phyloP scores from a whole-genome alignment of 164 flowering plant genomes.

The Aristolochia contorta region DNA sequence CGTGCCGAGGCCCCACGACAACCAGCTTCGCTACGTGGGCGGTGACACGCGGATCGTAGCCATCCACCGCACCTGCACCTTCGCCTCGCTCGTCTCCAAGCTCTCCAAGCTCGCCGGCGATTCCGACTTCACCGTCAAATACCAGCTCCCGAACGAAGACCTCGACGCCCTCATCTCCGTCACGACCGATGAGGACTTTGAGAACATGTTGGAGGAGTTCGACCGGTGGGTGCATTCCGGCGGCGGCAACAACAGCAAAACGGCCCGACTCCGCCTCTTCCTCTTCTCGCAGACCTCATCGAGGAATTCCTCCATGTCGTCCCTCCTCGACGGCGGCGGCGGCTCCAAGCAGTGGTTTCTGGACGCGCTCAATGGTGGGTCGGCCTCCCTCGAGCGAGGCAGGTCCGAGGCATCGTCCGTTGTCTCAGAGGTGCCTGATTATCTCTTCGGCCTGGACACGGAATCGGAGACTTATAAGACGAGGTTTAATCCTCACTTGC shows the following conservation, averaged over 20 bases:
- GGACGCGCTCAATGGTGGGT: slow-evolving; percentile 67
- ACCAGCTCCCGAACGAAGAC: slow-evolving; percentile 95
- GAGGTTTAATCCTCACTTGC: slow-evolving; percentile 24
- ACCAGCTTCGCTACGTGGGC: slow-evolving; percentile 92
- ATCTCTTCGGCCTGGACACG: slow-evolving; percentile 70
- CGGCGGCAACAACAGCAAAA: slow-evolving; percentile 27
- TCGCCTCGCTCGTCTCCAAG: slow-evolving; percentile 41
- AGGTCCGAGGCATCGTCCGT: slow-evolving; percentile 77
- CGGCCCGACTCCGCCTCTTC: slow-evolving; percentile 66
- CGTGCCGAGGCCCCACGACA: slow-evolving; percentile 89
- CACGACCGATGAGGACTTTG: slow-evolving; percentile 78
- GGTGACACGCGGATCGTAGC: slow-evolving; percentile 93
- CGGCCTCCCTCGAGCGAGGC: slow-evolving; percentile 47
- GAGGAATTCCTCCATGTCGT: slow-evolving; percentile 39
- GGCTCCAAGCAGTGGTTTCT: slow-evolving; percentile 69
- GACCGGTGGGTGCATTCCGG: slow-evolving; percentile 33
- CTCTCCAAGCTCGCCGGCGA: slow-evolving; percentile 50
- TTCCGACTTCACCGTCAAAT: slow-evolving; percentile 48
- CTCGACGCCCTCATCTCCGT: slow-evolving; percentile 87
- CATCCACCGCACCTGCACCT: slow-evolving; percentile 43
- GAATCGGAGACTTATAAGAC: slow-evolving; percentile 39
- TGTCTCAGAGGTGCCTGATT: slow-evolving; percentile 86
- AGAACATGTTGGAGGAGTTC: slow-evolving; percentile 93
- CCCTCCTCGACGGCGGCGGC: slow-evolving; percentile 38
- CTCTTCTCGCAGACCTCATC: slow-evolving; percentile 39